phyloP scores from a whole-genome alignment of 805 yeast genomes.

The Huiozyma sinensis region DNA sequence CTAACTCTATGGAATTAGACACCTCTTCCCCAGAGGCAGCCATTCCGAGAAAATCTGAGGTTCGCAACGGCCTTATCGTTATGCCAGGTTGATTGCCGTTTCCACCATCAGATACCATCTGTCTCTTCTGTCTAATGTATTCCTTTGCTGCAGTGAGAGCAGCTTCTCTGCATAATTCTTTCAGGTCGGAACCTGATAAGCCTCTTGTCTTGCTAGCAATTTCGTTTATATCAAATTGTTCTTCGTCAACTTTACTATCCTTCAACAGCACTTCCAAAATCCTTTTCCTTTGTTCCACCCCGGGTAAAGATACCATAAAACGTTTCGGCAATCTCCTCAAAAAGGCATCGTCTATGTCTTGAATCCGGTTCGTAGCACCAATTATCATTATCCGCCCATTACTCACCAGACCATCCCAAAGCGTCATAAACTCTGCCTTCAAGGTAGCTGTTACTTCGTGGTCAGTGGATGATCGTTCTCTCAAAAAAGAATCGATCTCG shows the following conservation, averaged over 20 bases:
- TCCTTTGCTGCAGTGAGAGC: conserved; percentile 85
- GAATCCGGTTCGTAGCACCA: conserved; percentile 91
- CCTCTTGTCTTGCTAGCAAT: conserved; percentile 62
- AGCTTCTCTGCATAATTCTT: conserved; percentile 88
- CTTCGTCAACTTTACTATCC: conserved; percentile 48
- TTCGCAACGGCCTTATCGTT: conserved; percentile 50
- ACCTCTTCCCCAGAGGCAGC: neutral
- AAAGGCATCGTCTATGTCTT: conserved; percentile 87
- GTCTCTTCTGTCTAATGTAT: conserved; percentile 51
- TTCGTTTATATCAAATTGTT: conserved; percentile 45
- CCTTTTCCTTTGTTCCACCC: conserved; percentile 50
- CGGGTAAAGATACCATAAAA: conserved; percentile 70
- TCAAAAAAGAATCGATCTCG: conserved; percentile 87
- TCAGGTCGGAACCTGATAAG: conserved; percentile 81
- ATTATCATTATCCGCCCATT: conserved; percentile 75
- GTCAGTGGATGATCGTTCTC: conserved; percentile 75
- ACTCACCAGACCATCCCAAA: conserved; percentile 86
- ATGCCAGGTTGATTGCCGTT: conserved; percentile 25
- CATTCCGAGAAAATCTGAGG: conserved; percentile 43
- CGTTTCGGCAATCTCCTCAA: conserved; percentile 87
- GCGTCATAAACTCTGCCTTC: conserved; percentile 94
- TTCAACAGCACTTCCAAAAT: conserved; percentile 60
- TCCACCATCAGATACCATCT: neutral
- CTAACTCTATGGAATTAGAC: too few species aligned
- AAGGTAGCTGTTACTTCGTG: conserved; percentile 93